Evolutionary conservation across 169 alveolate genomes (phyloP), one percentile per base, ranked within the genome.

Genomic region (Plasmodium reichenowi): DNA sequence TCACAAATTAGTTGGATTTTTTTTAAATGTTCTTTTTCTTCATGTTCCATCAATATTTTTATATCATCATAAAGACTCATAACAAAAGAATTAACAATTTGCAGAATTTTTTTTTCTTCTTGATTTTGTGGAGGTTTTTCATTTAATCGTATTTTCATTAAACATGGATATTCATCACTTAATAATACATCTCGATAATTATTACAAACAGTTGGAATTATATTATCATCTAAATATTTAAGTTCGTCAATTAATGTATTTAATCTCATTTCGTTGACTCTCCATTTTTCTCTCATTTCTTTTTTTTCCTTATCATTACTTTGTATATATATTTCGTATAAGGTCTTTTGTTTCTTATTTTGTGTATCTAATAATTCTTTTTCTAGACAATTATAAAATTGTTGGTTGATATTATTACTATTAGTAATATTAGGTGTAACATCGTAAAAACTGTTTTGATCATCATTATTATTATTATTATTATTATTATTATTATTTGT

Each of bases 11-110:
- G 88, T 56, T 72, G 92, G 2, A 92, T 92, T 62, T 92, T 92
- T 67, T 88, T 75, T 47, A 92, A 72, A 50, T 92, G 95, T 43
- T 88, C 89, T 15, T 75, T 78, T 72, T 88, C 95, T 26, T 88
- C 90, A 70, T 74, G 89, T 52, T 76, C 86, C 76, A 73, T 66
- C 13, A 88, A 47, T 5, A 87, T 80, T 75, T 88, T 92, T 58
- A 92, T 47, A 88, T 92, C 95, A 64, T 92, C 95, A 75, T 92
- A 92, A 13, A 92, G 62, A 58, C 93, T 83, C 63, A 88, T 72
- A 45, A 83, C 93, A 75, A 92, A 92, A 7, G 76, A 56, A 63
- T 92, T 87, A 59, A 92, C 32, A 8, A 88, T 60, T 52, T 68
- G 88, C 7, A 92, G 58, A 7, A 70, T 48, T 66, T 22, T 88